Evolutionary conservation across 441 rosid genomes (phyloP).

Genomic region (Oxalis stricta): DNA sequence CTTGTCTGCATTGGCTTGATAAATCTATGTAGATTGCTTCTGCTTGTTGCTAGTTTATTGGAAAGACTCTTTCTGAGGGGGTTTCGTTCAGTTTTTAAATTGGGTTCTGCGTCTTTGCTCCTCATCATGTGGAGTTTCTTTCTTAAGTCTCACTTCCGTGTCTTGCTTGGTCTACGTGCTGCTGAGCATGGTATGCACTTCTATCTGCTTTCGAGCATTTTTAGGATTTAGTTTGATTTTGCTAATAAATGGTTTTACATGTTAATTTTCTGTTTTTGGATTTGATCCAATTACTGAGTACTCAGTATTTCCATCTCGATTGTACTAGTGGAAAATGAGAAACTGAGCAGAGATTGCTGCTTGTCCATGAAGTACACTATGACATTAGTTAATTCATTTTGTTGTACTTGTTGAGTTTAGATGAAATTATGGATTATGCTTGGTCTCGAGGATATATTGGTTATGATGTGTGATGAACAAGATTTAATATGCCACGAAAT

Average conservation of each 20-base stretch:
- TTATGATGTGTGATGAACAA: not conserved
- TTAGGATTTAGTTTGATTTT: not conserved
- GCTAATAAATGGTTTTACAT: too few relatives aligned
- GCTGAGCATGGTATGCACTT: slow-evolving; percentile 56
- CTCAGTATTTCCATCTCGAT: too few relatives aligned
- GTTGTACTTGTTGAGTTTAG: too few relatives aligned
- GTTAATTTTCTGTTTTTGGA: too few relatives aligned
- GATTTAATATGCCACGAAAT: not conserved
- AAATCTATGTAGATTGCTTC: slow-evolving; percentile 27
- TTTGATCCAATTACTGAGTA: too few relatives aligned
- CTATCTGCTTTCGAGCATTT: not conserved
- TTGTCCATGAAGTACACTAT: too few relatives aligned
- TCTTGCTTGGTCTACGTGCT: slow-evolving; percentile 75
- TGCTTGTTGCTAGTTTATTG: slow-evolving; percentile 49
- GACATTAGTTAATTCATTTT: too few relatives aligned
- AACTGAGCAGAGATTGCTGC: too few relatives aligned
- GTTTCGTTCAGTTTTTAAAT: slow-evolving; percentile 39
- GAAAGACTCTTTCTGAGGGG: slow-evolving; percentile 73
- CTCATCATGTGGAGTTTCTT: slow-evolving; percentile 97
- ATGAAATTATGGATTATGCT: too few relatives aligned
- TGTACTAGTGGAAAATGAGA: too few relatives aligned
- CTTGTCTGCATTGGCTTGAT: slow-evolving; percentile 51
- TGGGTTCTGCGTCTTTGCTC: slow-evolving; percentile 85
- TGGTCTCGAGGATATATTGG: too few relatives aligned
- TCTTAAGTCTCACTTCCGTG: slow-evolving; percentile 85